Percentiles rank a stretch among this genome's conserved stretches.
phyloP scores from a whole-genome alignment of 2,329 filamentous ascomycete genomes.

The Bipolaris victoriae region DNA sequence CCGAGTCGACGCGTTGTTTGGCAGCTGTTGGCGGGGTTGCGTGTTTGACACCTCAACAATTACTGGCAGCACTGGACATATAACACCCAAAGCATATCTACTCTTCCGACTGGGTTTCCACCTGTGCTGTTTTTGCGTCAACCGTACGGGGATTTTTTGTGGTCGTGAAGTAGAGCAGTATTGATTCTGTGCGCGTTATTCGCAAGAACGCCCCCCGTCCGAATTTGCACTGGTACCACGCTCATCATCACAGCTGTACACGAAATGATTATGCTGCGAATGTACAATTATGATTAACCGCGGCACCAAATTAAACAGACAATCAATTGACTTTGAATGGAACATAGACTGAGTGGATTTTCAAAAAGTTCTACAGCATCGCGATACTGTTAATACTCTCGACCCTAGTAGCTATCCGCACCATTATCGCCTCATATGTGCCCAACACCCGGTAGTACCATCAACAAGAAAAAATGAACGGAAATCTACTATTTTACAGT shows the following conservation, averaged over 20 bases:
- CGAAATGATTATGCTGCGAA: neutral
- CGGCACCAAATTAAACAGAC: neutral
- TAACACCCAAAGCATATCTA: neutral
- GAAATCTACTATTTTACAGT: too few species aligned
- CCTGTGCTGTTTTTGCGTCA: too few species aligned
- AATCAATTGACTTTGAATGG: neutral
- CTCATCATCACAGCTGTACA: neutral
- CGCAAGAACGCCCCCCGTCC: neutral
- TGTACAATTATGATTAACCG: too few species aligned
- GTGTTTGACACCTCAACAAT: constrained; percentile 2
- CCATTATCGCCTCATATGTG: too few species aligned
- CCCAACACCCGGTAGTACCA: too few species aligned
- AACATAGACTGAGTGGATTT: too few species aligned
- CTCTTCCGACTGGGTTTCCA: too few species aligned
- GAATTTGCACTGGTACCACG: neutral
- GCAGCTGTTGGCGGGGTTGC: neutral
- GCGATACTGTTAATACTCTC: too few species aligned
- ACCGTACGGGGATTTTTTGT: too few species aligned
- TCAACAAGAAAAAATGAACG: too few species aligned
- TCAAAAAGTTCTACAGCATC: too few species aligned
- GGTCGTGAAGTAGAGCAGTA: neutral
- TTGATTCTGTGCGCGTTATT: neutral
- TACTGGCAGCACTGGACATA: neutral
- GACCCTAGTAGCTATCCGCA: too few species aligned
- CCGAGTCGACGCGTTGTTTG: constrained; percentile 3